Evolutionary conservation across 768 basidiomycete genomes (phyloP).

Genomic region (Obba rivulosa): DNA sequence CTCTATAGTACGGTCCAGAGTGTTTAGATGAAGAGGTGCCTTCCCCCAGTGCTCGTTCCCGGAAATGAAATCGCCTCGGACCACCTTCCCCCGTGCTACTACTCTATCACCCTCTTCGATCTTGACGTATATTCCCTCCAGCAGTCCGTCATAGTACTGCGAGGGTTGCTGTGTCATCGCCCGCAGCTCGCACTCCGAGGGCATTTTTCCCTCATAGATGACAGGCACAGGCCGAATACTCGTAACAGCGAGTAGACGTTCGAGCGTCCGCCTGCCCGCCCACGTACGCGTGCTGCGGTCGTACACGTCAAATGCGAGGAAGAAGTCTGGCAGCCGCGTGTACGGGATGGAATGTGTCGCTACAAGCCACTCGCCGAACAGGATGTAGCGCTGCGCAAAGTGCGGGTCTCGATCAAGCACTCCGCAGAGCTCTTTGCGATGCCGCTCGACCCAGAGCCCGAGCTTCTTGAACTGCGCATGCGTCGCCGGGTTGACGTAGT

Average conservation of each 20-base stretch:
- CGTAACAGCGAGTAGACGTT: constrained; percentile 31
- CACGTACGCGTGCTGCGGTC: constrained; percentile 43
- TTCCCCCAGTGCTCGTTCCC: constrained; percentile 60
- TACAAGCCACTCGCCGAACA: constrained; percentile 62
- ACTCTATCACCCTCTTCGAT: constrained; percentile 38
- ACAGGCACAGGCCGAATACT: constrained; percentile 39
- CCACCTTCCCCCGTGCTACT: constrained; percentile 46
- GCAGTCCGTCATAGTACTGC: constrained; percentile 39
- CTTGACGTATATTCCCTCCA: constrained; percentile 58
- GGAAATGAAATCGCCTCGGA: constrained; percentile 54
- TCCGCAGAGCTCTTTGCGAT: constrained; percentile 36
- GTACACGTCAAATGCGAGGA: constrained; percentile 57
- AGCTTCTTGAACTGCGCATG: constrained; percentile 61
- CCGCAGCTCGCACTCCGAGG: constrained; percentile 32
- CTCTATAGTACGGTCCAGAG: background rate
- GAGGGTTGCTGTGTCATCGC: constrained; percentile 42
- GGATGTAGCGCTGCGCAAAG: constrained; percentile 52
- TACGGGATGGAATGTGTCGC: constrained; percentile 60
- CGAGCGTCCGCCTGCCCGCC: constrained; percentile 32
- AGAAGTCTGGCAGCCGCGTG: constrained; percentile 45
- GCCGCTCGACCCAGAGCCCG: constrained; percentile 47
- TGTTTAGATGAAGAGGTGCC: constrained; percentile 33
- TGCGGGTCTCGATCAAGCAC: constrained; percentile 39
- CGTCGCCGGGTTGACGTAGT: constrained; percentile 48
- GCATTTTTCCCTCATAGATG: constrained; percentile 38